Evolutionary conservation across 1,284 basidiomycete genomes (phyloP).

Genomic region (Bondarzewia mesenterica): DNA sequence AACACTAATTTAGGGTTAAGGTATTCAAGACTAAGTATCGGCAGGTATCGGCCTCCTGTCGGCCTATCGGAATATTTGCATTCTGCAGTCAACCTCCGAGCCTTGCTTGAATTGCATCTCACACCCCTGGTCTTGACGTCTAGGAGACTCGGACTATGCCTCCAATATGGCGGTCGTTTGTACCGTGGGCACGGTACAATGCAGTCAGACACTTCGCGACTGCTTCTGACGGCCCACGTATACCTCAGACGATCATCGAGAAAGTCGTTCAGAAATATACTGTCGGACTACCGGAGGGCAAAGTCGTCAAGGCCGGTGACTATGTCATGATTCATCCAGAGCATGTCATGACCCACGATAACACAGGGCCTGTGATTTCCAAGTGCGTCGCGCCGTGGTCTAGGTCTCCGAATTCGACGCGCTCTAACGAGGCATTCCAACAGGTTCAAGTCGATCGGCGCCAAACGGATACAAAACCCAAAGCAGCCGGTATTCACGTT

Average conservation of each 20-base stretch:
- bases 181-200: not conserved
- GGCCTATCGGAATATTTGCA: too few species aligned
- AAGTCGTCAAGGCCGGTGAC: slow-evolving; percentile 87
- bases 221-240: slow-evolving; percentile 16
- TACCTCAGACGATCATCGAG: slow-evolving; percentile 91
- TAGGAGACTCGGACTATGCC: slow-evolving; percentile 3
- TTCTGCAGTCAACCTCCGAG: too few species aligned
- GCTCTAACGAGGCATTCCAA: not conserved
- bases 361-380: slow-evolving; percentile 95
- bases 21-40: too few species aligned
- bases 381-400: slow-evolving; percentile 50
- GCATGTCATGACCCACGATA: slow-evolving; percentile 98
- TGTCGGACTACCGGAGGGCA: slow-evolving; percentile 73
- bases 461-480: slow-evolving; percentile 78
- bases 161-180: not conserved
- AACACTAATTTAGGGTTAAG: too few species aligned
- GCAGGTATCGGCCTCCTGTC: too few species aligned
- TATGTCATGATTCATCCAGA: slow-evolving; percentile 99
- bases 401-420: not conserved
- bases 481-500: slow-evolving; percentile 92
- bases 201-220: slow-evolving; percentile 28
- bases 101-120: too few species aligned
- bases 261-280: slow-evolving; percentile 98
- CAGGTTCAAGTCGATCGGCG: slow-evolving; percentile 94
- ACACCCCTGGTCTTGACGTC: too few species aligned